phyloP scores from a whole-genome alignment of 2,329 filamentous ascomycete species.

The Verticillium tricorpus region DNA sequence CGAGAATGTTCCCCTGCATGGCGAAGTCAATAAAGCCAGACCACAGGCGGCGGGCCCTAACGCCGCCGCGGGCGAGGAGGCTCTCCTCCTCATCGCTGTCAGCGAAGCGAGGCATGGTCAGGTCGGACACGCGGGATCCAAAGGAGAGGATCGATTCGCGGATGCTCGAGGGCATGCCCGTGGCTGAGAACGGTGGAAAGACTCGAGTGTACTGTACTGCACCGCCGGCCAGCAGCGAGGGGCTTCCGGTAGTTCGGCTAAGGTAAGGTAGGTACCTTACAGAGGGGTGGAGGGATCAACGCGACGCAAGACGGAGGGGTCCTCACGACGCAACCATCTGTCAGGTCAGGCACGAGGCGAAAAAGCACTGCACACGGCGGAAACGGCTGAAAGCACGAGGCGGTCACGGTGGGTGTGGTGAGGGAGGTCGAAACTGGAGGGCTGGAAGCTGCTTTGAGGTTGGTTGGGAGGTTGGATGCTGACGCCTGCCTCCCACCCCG shows the following conservation, averaged over 20 bases:
- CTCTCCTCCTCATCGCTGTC: constrained; percentile 30
- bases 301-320: not conserved
- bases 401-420: not conserved
- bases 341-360: not conserved
- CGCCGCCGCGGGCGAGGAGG: constrained; percentile 42
- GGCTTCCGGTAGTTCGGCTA: too few species aligned
- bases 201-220: not conserved
- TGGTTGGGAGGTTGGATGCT: not conserved
- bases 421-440: not conserved
- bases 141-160: not conserved
- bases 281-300: not conserved
- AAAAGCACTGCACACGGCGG: not conserved
- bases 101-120: constrained; percentile 22
- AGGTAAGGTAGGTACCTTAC: too few species aligned
- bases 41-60: constrained; percentile 47
- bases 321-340: not conserved
- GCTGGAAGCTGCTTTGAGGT: not conserved
- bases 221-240: too few species aligned
- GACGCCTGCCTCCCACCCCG: not conserved
- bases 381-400: not conserved
- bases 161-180: not conserved
- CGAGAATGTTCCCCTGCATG: constrained; percentile 68
- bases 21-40: constrained; percentile 68
- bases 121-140: not conserved
- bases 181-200: not conserved